A percentile compares a stretch with the other conserved stretches of the same genome.
Evolutionary conservation across 148 eudicot species (phyloP).

Genomic region (Rhododendron kiyosumense): DNA sequence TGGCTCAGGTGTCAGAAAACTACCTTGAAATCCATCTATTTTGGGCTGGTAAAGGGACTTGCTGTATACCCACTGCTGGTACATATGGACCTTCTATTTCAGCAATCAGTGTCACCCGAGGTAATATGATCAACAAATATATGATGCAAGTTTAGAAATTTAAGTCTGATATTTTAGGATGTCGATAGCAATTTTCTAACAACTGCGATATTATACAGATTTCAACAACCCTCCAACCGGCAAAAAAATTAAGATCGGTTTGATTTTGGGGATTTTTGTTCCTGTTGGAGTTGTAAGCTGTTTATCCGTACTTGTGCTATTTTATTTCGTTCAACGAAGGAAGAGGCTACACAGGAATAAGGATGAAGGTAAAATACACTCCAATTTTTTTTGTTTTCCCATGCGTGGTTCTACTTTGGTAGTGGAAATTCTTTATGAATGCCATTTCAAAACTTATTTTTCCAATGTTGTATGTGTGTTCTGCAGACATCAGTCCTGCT

Average conservation of each 20-base stretch:
- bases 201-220: conserved; percentile 42
- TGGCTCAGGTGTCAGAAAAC: conserved; percentile 48
- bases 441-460: neutral
- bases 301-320: conserved; percentile 35
- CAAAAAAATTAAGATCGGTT: conserved; percentile 41
- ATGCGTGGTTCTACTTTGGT: neutral
- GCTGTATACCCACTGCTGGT: conserved; percentile 65
- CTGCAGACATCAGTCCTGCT: neutral
- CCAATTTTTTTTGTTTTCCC: neutral
- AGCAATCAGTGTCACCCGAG: conserved; percentile 72
- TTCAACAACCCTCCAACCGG: conserved; percentile 42
- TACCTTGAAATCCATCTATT: conserved; percentile 40
- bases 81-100: conserved; percentile 80
- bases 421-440: neutral
- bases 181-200: conserved; percentile 1
- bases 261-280: conserved; percentile 64
- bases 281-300: conserved; percentile 38
- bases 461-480: neutral
- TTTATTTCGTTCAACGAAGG: conserved; percentile 35
- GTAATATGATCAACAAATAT: conserved; percentile 25
- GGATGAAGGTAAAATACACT: conserved; percentile 48
- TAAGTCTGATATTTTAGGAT: neutral
- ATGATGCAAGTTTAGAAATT: neutral
- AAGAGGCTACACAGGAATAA: conserved; percentile 28
- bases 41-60: neutral